Evolutionary conservation across 495 filamentous ascomycete species (phyloP).

Genomic region (Haplographium delicatum): DNA sequence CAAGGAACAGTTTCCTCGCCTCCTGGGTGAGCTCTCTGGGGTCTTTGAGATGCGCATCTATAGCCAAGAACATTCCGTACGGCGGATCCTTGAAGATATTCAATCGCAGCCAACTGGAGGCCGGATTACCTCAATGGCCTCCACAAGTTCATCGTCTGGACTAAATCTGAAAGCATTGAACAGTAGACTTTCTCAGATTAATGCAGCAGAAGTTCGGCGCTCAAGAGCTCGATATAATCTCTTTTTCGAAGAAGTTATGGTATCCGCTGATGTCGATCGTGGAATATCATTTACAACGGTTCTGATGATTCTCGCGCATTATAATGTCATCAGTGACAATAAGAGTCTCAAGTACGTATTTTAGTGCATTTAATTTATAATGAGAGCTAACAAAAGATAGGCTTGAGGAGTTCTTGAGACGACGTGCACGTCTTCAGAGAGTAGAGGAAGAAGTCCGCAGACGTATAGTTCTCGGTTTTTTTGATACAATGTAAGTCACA

Average conservation of each 20-base stretch:
- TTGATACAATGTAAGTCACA: conserved; percentile 70
- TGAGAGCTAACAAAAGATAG: conserved; percentile 31
- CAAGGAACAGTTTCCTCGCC: conserved; percentile 84
- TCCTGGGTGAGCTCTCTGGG: conserved; percentile 87
- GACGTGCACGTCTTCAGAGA: conserved; percentile 81
- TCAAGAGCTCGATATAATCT: conserved; percentile 75
- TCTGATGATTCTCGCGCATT: conserved; percentile 96
- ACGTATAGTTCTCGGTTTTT: conserved; percentile 87
- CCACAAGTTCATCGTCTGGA: conserved; percentile 46
- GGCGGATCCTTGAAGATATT: conserved; percentile 76
- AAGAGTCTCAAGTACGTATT: conserved; percentile 72
- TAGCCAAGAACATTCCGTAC: conserved; percentile 79
- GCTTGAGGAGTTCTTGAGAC: conserved; percentile 91
- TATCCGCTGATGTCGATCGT: conserved; percentile 79
- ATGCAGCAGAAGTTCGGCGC: conserved; percentile 64
- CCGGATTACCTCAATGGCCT: conserved; percentile 49
- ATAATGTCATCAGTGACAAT: conserved; percentile 98
- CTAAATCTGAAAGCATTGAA: conserved; percentile 77
- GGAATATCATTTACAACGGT: conserved; percentile 91
- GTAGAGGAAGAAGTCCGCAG: conserved; percentile 95
- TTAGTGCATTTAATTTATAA: background rate
- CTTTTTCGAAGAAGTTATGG: conserved; percentile 95
- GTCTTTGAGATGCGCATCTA: conserved; percentile 98
- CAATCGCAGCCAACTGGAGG: conserved; percentile 49
- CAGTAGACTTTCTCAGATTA: conserved; percentile 66